phyloP scores from a whole-genome alignment of 495 filamentous ascomycete genomes.

The Aspergillus leporis region DNA sequence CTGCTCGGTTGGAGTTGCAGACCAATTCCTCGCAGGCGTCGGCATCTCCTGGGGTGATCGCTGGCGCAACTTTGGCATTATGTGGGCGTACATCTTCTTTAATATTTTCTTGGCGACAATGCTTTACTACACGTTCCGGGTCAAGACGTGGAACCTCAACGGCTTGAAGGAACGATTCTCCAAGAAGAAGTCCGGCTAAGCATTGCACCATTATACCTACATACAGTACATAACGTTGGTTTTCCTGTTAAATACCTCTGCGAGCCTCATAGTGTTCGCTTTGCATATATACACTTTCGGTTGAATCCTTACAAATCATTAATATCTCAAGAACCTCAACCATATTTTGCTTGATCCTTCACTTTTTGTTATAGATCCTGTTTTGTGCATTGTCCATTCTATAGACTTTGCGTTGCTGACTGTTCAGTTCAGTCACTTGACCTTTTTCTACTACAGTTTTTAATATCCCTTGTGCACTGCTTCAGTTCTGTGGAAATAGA shows the following conservation, averaged over 20 bases:
- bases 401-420: neutral
- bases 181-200: neutral
- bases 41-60: slow-evolving; percentile 39
- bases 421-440: neutral
- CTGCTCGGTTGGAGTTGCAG: slow-evolving; percentile 40
- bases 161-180: neutral
- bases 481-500: neutral
- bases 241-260: neutral
- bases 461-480: neutral
- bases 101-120: slow-evolving; percentile 46
- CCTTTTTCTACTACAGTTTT: neutral
- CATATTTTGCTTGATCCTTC: neutral
- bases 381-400: neutral
- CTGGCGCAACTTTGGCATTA: slow-evolving; percentile 46
- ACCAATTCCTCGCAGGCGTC: slow-evolving; percentile 36
- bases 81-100: slow-evolving; percentile 53
- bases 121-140: slow-evolving; percentile 52
- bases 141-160: slow-evolving; percentile 30
- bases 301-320: neutral
- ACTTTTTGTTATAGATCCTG: neutral
- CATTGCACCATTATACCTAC: neutral
- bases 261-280: neutral
- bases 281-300: neutral
- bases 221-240: neutral
- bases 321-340: neutral